A percentile compares a stretch with the other conserved stretches of the same genome.
Evolutionary conservation across 148 eudicot genomes (phyloP).

Genomic region (Vaccinium darrowii): DNA sequence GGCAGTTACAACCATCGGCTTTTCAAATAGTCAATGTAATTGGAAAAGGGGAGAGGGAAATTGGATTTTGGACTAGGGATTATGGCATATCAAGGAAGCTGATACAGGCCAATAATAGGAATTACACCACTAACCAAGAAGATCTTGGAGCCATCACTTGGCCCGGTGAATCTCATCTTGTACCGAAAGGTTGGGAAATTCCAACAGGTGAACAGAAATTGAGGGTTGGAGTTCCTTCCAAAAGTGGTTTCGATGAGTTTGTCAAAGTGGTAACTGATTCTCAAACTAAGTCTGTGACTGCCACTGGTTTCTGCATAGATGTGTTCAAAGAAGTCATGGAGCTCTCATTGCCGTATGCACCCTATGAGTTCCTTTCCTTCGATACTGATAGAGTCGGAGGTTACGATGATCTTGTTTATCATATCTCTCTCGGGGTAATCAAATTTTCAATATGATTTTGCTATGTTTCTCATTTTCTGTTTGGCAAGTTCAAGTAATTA

Average conservation of each 20-base stretch:
- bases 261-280: slow-evolving; percentile 30
- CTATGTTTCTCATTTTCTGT: not conserved
- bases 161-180: slow-evolving; percentile 47
- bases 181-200: slow-evolving; percentile 65
- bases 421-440: slow-evolving; percentile 39
- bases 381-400: slow-evolving; percentile 15
- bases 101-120: not conserved
- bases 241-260: slow-evolving; percentile 30
- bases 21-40: too few species aligned
- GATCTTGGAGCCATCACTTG: slow-evolving; percentile 45
- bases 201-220: slow-evolving; percentile 35
- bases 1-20: too few species aligned
- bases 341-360: slow-evolving; percentile 26
- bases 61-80: too few species aligned
- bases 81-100: slow-evolving; percentile 35
- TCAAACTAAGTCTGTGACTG: slow-evolving; percentile 9
- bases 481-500: not conserved
- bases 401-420: slow-evolving; percentile 39
- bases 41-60: too few species aligned
- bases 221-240: slow-evolving; percentile 43
- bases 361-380: slow-evolving; percentile 30
- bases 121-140: slow-evolving; percentile 20
- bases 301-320: slow-evolving; percentile 52
- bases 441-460: not conserved
- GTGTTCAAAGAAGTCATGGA: slow-evolving; percentile 47